A percentile compares a stretch with the other conserved stretches of the same genome.
These are phyloP conservation scores for Trichoderma pleuroti DNA, from an alignment of 2,329 filamentous ascomycete genomes.

Conservation along the genomic window DNA sequence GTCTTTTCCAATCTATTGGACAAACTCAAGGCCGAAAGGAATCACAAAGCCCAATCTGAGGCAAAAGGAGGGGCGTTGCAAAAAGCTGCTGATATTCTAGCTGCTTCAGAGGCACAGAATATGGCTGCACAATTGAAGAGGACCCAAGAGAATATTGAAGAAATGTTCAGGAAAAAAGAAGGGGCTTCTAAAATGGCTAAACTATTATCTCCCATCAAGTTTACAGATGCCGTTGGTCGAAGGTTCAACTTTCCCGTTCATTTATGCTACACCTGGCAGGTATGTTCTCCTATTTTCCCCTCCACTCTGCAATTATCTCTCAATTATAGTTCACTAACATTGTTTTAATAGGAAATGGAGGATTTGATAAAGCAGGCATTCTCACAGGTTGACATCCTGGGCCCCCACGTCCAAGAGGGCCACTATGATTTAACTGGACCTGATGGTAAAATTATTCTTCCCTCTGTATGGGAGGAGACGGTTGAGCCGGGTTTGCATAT, in stretches of 20 bases:
- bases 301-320: accelerated
- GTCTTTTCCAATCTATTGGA: conserved; percentile 28
- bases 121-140: conserved; percentile 22
- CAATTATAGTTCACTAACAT: conserved; percentile 6
- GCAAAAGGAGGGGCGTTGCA: conserved; percentile 26
- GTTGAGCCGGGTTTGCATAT: conserved; percentile 65
- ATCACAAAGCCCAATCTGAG: conserved; percentile 37
- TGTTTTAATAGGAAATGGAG: conserved; percentile 68
- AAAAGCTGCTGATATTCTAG: conserved; percentile 39
- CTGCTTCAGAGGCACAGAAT: conserved; percentile 48
- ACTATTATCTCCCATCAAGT: conserved; percentile 70
- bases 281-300: conserved; percentile 46
- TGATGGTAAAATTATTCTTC: conserved; percentile 77
- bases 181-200: conserved; percentile 52
- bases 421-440: conserved; percentile 79
- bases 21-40: conserved; percentile 35
- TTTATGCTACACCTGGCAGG: conserved; percentile 77
- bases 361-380: conserved; percentile 86
- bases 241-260: conserved; percentile 92
- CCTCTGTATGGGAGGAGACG: conserved; percentile 73
- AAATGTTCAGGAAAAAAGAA: conserved; percentile 47
- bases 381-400: conserved; percentile 70
- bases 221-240: conserved; percentile 88
- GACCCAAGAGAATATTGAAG: conserved; percentile 37
- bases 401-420: conserved; percentile 70